Percentiles rank a stretch among this genome's conserved stretches.
phyloP scores from a whole-genome alignment of 2,329 filamentous ascomycete species.

The Escovopsis sp. region DNA sequence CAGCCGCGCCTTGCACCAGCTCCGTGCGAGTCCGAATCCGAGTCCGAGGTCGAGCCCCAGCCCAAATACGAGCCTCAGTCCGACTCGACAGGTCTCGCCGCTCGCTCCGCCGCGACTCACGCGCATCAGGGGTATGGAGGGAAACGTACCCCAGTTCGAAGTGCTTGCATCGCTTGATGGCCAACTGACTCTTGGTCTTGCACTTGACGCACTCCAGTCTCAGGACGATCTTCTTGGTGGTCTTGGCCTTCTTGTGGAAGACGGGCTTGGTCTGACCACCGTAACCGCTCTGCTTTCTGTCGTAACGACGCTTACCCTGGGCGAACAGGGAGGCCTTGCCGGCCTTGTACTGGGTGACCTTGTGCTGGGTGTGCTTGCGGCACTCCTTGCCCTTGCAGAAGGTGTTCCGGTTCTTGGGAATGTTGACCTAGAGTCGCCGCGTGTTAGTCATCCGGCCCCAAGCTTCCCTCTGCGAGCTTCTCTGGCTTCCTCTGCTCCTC shows the following conservation, averaged over 20 bases:
- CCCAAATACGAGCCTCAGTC: too few species aligned
- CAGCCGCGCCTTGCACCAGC: constrained; percentile 1
- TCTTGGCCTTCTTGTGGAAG: constrained; percentile 99
- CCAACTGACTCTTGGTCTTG: constrained; percentile 97
- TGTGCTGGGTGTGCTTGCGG: constrained; percentile 82
- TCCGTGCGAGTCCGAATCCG: too few species aligned
- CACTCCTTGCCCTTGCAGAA: constrained; percentile 96
- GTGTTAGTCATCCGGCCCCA: constrained; percentile 10
- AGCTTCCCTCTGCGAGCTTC: too few species aligned
- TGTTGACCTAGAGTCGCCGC: constrained; percentile 60
- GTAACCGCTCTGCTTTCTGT: constrained; percentile 98
- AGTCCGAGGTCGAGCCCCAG: too few species aligned
- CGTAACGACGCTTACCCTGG: constrained; percentile 99
- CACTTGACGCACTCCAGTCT: constrained; percentile 93
- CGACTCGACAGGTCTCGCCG: too few species aligned
- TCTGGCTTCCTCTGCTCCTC: constrained; percentile 8
- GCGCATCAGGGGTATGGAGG: background rate
- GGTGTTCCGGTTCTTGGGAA: constrained; percentile 94
- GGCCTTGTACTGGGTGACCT: constrained; percentile 94
- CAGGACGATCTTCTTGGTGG: constrained; percentile 99
- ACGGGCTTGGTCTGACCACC: constrained; percentile 99
- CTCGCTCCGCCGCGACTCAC: too few species aligned
- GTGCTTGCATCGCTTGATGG: constrained; percentile 99
- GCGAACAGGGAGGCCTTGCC: constrained; percentile 93
- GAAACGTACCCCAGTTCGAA: constrained; percentile 90